Evolutionary conservation across 345 rosid species (phyloP).

Genomic region (Bruguiera sexangula): DNA sequence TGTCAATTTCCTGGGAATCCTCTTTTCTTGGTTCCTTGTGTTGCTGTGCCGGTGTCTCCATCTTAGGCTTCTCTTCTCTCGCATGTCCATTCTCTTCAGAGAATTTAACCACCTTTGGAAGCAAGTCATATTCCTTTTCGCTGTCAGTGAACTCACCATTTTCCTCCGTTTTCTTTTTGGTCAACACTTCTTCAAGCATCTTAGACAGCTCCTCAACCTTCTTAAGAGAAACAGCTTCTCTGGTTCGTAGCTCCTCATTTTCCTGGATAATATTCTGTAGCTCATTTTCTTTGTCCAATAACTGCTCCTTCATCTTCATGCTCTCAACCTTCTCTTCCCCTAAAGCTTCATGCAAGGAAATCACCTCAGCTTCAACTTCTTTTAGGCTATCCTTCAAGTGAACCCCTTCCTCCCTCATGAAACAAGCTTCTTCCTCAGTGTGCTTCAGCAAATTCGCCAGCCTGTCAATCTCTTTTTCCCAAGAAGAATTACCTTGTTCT

Average conservation of each 20-base stretch:
- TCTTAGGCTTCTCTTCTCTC: constrained; percentile 55
- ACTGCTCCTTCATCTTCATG: constrained; percentile 65
- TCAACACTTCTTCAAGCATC: constrained; percentile 74
- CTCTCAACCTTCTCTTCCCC: constrained; percentile 64
- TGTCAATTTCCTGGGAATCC: constrained; percentile 36
- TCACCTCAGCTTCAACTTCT: constrained; percentile 78
- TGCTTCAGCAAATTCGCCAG: constrained; percentile 62
- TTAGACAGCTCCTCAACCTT: constrained; percentile 77
- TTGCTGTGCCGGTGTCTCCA: constrained; percentile 38
- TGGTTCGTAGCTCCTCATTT: constrained; percentile 66
- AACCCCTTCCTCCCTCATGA: constrained; percentile 65
- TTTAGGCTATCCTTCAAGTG: constrained; percentile 61
- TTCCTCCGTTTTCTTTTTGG: constrained; percentile 52
- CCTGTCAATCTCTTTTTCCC: constrained; percentile 70
- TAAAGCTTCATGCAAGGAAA: constrained; percentile 70
- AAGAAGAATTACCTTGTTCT: constrained; percentile 61
- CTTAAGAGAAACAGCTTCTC: constrained; percentile 50
- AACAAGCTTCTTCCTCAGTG: constrained; percentile 70
- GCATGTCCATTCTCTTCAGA: constrained; percentile 86
- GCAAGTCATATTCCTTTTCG: constrained; percentile 87
- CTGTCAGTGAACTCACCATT: constrained; percentile 71
- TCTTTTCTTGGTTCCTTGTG: constrained; percentile 37
- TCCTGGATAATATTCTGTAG: constrained; percentile 54
- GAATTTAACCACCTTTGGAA: constrained; percentile 87
- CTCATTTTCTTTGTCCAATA: constrained; percentile 81